Evolutionary conservation across 176 grass and related monocot species (phyloP), one percentile per base, ranked within the genome.

Genomic region (Alloteropsis semialata): DNA sequence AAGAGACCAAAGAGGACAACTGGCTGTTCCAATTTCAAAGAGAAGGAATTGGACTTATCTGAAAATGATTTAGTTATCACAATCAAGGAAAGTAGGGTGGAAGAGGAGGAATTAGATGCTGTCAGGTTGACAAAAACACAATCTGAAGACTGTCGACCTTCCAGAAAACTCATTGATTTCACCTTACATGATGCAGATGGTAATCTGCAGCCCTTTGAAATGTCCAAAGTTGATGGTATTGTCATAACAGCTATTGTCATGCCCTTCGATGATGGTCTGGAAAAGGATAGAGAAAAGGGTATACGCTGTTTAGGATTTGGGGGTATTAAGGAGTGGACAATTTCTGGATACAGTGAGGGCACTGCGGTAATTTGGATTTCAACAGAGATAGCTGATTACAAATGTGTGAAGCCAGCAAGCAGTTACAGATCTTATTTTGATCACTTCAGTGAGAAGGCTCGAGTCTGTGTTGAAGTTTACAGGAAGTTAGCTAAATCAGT

Each of bases 261-360:
- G 83, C 90, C 90, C 41, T 37, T 83, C 60, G 22, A 76, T 0
- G 83, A 88, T 82, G 58, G 69, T 70, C 55, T 89, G 49, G 90
- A 80, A 64, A 92, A 89, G 67, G 82, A 86, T 8, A 85, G 48
- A 62, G 82, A 76, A 75, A 92, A 68, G 29, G 90, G 83, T 51
- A 68, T 92, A 55, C 88, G 60, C 70, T 92, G 90, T 79, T 57
- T 59, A 82, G 66, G 86, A 69, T 92, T 92, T 82, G 90, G 90
- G 10, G 65, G 68, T 49, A 78, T 92, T 69, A 80, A 92, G 49
- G 57, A 78, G 32, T 89, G 90, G 90, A 59, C 68, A 29, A 89
- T 92, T 89, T 92, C 90, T 83, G 90, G 90, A 38, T 84, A 92
- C 59, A 83, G 89, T 85, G 86, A 92, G 79, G 90, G 86, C 1